These are phyloP conservation scores for Mucor mucedo DNA, from an alignment of 371 early-diverging fungal genomes.

Conservation along the genomic window DNA sequence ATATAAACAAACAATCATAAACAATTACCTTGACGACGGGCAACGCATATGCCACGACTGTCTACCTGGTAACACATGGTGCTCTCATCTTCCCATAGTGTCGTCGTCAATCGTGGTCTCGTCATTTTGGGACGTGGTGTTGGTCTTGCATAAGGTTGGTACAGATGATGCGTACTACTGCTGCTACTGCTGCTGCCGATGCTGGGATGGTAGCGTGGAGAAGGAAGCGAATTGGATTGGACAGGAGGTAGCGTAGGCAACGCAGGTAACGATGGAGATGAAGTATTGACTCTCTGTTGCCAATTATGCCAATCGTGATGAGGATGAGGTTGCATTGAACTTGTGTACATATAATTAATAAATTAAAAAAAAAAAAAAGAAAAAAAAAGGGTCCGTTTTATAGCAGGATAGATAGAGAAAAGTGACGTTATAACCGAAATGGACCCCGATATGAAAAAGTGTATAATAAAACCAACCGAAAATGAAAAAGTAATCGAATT, in stretches of 20 bases:
- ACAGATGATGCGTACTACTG: neutral
- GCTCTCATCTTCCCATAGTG: slow-evolving; percentile 84
- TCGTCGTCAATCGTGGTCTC: slow-evolving; percentile 71
- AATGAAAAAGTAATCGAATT: slow-evolving; percentile 1
- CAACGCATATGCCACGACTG: slow-evolving; percentile 77
- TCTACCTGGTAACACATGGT: slow-evolving; percentile 83
- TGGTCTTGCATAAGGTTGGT: slow-evolving; percentile 15
- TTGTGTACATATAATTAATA: slow-evolving; percentile 2
- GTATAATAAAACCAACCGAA: slow-evolving; percentile 4
- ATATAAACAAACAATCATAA: neutral
- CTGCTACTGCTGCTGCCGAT: neutral
- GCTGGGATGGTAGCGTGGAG: neutral
- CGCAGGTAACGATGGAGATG: slow-evolving; percentile 3
- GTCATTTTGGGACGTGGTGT: neutral
- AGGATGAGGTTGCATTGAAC: neutral
- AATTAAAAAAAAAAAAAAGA: neutral
- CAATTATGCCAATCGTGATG: neutral
- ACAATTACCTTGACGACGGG: slow-evolving; percentile 72
- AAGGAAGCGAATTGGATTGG: neutral
- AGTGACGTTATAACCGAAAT: slow-evolving; percentile 9
- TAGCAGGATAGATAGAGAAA: neutral
- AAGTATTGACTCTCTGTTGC: neutral
- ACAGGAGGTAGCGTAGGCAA: slow-evolving; percentile 8
- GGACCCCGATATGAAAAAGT: slow-evolving; percentile 4
- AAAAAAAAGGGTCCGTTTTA: neutral